These are phyloP conservation scores for Tilletia setariae DNA, from an alignment of 1,284 basidiomycete genomes.

Conservation along the genomic window DNA sequence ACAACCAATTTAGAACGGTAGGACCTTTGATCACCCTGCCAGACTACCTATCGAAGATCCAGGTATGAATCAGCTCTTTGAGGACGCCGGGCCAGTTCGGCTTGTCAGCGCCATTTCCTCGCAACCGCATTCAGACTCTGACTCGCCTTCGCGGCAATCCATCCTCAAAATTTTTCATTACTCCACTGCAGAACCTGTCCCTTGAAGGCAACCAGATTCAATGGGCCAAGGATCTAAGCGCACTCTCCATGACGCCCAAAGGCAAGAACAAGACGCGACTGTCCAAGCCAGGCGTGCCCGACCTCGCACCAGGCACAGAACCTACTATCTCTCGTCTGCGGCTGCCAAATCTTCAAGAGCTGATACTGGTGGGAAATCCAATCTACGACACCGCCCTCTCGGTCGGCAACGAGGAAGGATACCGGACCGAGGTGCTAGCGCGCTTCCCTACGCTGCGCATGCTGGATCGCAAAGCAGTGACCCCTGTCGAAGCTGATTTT, in stretches of 20 bases:
- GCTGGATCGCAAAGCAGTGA: slow-evolving; percentile 66
- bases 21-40: slow-evolving; percentile 35
- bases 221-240: slow-evolving; percentile 48
- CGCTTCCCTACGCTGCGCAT: slow-evolving; percentile 36
- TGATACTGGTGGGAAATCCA: slow-evolving; percentile 77
- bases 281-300: background rate
- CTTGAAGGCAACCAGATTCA: slow-evolving; percentile 60
- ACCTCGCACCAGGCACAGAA: background rate
- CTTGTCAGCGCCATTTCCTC: background rate
- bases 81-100: background rate
- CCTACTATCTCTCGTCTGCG: slow-evolving; percentile 10
- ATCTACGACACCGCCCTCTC: slow-evolving; percentile 66
- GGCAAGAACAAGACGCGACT: background rate
- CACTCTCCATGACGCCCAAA: slow-evolving; percentile 28
- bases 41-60: slow-evolving; percentile 59
- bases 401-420: slow-evolving; percentile 66
- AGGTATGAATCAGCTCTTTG: slow-evolving; percentile 15
- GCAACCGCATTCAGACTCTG: slow-evolving; percentile 19
- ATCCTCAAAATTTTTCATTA: no score
- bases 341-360: slow-evolving; percentile 58
- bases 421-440: slow-evolving; percentile 30
- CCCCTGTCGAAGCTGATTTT: slow-evolving; percentile 61
- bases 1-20: slow-evolving; percentile 38
- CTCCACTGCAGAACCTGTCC: slow-evolving; percentile 69
- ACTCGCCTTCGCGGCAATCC: no score